A percentile compares a stretch with the other conserved stretches of the same genome.
These are phyloP conservation scores for Triticum urartu DNA, from an alignment of 176 grass and related monocot species.

Conservation along the genomic window DNA sequence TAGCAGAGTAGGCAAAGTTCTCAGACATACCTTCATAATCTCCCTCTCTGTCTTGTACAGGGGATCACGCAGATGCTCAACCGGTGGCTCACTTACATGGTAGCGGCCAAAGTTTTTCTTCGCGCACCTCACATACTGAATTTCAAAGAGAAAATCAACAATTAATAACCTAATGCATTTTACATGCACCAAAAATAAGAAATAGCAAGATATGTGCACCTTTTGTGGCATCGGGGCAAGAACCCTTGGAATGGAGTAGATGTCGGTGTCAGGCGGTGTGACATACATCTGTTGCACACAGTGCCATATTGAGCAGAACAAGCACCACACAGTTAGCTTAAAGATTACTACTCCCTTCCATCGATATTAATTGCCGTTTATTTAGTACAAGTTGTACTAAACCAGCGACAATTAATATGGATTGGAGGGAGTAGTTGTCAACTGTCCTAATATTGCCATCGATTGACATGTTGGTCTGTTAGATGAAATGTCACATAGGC, in stretches of 20 bases:
- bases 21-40: constrained; percentile 69
- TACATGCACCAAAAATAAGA: neutral
- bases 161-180: neutral
- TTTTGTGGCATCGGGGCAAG: constrained; percentile 80
- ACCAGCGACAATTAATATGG: too few species aligned
- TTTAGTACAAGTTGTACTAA: too few species aligned
- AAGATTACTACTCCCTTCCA: neutral
- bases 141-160: constrained; percentile 27
- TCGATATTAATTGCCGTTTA: too few species aligned
- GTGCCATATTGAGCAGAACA: constrained; percentile 19
- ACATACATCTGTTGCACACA: constrained; percentile 81
- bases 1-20: neutral
- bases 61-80: constrained; percentile 62
- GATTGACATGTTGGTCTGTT: neutral
- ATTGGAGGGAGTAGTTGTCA: neutral
- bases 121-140: constrained; percentile 60
- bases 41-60: constrained; percentile 74
- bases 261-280: constrained; percentile 74
- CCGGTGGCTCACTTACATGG: constrained; percentile 78
- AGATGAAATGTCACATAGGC: neutral
- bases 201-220: constrained; percentile 31
- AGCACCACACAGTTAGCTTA: neutral
- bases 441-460: neutral
- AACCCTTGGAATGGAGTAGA: constrained; percentile 87
- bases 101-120: constrained; percentile 68